A percentile compares a stretch with the other conserved stretches of the same genome.
These are phyloP conservation scores for Micractinium conductrix DNA, from an alignment of 139 green algal species.

Conservation along the genomic window DNA sequence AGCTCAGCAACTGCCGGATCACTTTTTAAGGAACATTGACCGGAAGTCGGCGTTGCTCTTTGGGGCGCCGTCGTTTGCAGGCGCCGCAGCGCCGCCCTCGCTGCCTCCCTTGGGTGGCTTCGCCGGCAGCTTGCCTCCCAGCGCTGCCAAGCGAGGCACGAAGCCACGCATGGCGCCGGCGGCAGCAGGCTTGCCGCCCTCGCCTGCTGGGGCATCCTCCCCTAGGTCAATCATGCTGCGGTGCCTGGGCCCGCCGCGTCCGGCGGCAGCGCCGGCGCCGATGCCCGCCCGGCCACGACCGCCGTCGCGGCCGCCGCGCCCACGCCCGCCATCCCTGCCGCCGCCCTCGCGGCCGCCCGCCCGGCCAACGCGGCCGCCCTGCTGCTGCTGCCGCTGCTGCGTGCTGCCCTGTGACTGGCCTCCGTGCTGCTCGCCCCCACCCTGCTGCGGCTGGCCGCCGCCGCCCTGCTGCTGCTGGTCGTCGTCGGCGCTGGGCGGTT, in stretches of 20 bases:
- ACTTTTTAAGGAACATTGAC: conserved; percentile 69
- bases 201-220: conserved; percentile 2
- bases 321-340: background rate
- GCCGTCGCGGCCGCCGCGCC: background rate
- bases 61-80: conserved; percentile 17
- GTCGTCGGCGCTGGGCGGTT: conserved; percentile 51
- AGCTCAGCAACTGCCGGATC: too few species aligned
- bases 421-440: background rate
- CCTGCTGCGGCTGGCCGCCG: background rate
- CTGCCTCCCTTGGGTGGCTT: background rate
- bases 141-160: background rate
- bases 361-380: background rate
- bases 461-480: background rate
- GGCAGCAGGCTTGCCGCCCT: background rate
- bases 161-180: background rate
- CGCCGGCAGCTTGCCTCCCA: background rate
- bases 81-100: background rate
- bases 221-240: conserved; percentile 18
- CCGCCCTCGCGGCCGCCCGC: background rate
- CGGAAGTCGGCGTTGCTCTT: conserved; percentile 81
- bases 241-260: background rate
- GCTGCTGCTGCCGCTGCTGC: background rate
- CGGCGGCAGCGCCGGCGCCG: background rate
- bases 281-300: background rate
- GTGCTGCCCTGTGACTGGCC: background rate